Evolutionary conservation across 2,329 filamentous ascomycete genomes (phyloP), one percentile per base, ranked within the genome.

Genomic region (Diaporthe nobilis): DNA sequence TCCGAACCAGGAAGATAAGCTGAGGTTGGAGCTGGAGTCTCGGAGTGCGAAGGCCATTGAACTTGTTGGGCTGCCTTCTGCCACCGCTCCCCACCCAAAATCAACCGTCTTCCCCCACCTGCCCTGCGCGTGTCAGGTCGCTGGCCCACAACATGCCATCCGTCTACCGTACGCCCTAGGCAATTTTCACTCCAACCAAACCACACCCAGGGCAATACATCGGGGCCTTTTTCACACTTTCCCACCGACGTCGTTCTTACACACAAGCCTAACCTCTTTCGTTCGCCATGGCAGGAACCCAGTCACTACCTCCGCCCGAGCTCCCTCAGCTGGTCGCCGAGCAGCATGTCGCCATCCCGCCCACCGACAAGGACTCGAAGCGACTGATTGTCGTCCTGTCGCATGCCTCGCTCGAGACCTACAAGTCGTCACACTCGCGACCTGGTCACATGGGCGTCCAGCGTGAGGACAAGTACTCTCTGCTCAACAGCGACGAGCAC

Each of bases 401-500:
- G 79, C 98, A 98, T 89, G 97, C 97, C 78, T 98, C 96, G 81
- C 92, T 99, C 79, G 97, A 99, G 86, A 99, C 97, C 0, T 98
- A 98, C 90, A 97, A 97, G 84, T 94, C 97, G 1, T 94, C 94
- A 28, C 92, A 95, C 79, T 92, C 93, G 77, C 91, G 92, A 84
- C 89, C 82, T 84, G 91, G 83, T 86, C 92, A 86, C 85, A 92
- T 84, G 88, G 88, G 92, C 44, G 87, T 89, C 75, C 90, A 91
- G 77, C 92, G 94, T 71, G 96, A 98, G 81, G 96, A 98, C 84
- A 98, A 98, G 85, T 99, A 98, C 86, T 98, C 96, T 77, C 89
- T 99, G 71, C 92, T 99, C 82, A 99, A 99, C 89, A 98, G 96
- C 85, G 97, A 99, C 83, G 97, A 99, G 86, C 97, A 99, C 84